Evolutionary conservation across 2,329 filamentous ascomycete species (phyloP).

Genomic region (Nemania sp.): DNA sequence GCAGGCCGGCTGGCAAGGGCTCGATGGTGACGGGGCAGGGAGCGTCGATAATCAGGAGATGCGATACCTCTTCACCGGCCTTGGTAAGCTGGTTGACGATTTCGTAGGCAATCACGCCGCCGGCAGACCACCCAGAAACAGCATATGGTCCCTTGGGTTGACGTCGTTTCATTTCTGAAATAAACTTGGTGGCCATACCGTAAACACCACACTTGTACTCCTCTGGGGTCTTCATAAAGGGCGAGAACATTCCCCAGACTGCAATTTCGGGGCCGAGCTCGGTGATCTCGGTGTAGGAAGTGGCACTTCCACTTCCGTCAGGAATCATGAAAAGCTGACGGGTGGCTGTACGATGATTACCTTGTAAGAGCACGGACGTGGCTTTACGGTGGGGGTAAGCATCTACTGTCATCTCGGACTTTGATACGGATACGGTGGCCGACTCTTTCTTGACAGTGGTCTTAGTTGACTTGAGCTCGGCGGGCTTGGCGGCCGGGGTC

Average conservation of each 20-base stretch:
- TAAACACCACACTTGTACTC: conserved; percentile 75
- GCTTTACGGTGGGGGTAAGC: conserved; percentile 64
- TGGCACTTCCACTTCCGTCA: conserved; percentile 70
- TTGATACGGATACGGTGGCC: conserved; percentile 58
- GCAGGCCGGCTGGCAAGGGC: conserved; percentile 73
- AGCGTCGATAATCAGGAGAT: conserved; percentile 74
- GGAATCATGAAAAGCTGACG: conserved; percentile 66
- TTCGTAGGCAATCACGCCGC: conserved; percentile 78
- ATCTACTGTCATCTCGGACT: conserved; percentile 55
- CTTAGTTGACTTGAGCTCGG: conserved; percentile 46
- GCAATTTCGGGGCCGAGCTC: conserved; percentile 62
- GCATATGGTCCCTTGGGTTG: conserved; percentile 77
- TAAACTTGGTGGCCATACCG: conserved; percentile 73
- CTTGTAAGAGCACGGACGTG: conserved; percentile 60
- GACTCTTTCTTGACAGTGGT: conserved; percentile 39
- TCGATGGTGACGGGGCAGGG: conserved; percentile 76
- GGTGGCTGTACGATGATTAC: conserved; percentile 61
- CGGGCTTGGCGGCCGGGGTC: conserved; percentile 45
- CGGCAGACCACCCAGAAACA: conserved; percentile 80
- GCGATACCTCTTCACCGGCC: conserved; percentile 67
- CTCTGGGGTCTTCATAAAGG: conserved; percentile 76
- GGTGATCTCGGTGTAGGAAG: conserved; percentile 73
- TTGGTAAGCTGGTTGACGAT: conserved; percentile 71
- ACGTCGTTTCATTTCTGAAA: conserved; percentile 76
- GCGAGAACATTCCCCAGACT: conserved; percentile 73